Base-by-base conservation (phyloP, 805 yeast species). In the Lipomyces yamanashiensis region DNA sequence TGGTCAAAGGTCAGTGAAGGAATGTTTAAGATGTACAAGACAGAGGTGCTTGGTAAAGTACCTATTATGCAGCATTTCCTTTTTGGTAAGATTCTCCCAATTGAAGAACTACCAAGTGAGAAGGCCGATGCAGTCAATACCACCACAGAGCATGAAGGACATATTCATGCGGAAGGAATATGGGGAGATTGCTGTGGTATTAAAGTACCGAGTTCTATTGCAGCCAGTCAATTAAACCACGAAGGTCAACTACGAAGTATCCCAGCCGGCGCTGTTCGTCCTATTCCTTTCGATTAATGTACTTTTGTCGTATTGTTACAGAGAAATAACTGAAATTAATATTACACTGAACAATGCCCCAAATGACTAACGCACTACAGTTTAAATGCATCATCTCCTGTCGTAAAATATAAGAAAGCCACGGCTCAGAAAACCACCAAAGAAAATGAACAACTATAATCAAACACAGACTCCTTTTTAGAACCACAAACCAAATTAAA, bases 181-280 rank as follows among this genome's bases (percentile, higher is more conserved):
- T 95, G 97, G 96, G 98, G 97, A 8, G 98, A 95, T 74, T 95
- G 99, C 73, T 95, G 99, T 78, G 99, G 99, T 7, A 95, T 95
- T 56, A 90, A 90, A 73, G 84, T 95, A 1, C 99, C 99, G 0
- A 91, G 97, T 76, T 97, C 98, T 0, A 84, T 92, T 61, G 98
- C 97, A 0, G 99, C 97, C 0, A 82, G 87, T 72, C 39, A 74
- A 74, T 59, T 59, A 2, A 62, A 66, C 28, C 62, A 67, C 12
- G 37, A 41, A 4, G 66, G 63, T 15, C 54, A 57, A 39, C 39
- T 64, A 36, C 59, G 66, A 19, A 52, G 54, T 15, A 33, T 61
- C 1, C 51, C 56, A 10, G 58, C 61, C n/a, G 61, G 70, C 19
- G 47, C 39, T 12, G 28, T 51, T 13, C 44, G 59, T 34, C 67